Evolutionary conservation across 2,329 filamentous ascomycete genomes (phyloP), one percentile per base, ranked within the genome.

Genomic region (Fonsecaea pugnacius): DNA sequence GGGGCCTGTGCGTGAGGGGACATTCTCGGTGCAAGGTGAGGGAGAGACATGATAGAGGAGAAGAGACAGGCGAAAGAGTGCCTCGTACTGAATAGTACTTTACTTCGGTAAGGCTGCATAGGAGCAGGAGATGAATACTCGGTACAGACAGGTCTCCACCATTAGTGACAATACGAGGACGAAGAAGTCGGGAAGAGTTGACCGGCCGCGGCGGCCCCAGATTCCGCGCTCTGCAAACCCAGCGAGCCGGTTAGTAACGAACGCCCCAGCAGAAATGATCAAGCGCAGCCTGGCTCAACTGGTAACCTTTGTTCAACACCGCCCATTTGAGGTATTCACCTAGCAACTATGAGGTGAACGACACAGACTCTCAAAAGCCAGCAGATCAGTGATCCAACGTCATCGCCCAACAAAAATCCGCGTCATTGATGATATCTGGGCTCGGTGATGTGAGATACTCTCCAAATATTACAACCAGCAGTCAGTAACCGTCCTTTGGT

Each of bases 401-500:
- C 7, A 43, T 18, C 2, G 16, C 38, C 12, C 2, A 27, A 24
- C 43, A 48, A 27, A 48, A 9, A 24, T 24, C 3, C 9, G 24
- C 43, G 43, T 24, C 43, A 48, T 48, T 48, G 24, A 48, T 48
- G 43, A 27, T 48, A 48, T 48, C 43, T 48, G 43, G 18, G 43
- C 18, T 48, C 18, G 43, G 21, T 27, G 18, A 21, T 27, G 43
- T 27, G 43, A 48, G 43, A 48, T 27, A 8, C 18, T 48, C 43
- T 24, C 43, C 43, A 24, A 46, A 48, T 48, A 48, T 48, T 48
- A 48, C 43, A 12, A 24, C 43, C 10, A 48, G 43, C 43, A 12
- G 43, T 48, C 43, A 48, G 43, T 48, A 27, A 14, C 2, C 43
- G 16, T 14, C 43, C 43, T 1, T 48, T 48, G 43, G 43, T 18